Conservation (phyloP, 164 flowering plant genomes). For the Nymphaea colorata region DNA sequence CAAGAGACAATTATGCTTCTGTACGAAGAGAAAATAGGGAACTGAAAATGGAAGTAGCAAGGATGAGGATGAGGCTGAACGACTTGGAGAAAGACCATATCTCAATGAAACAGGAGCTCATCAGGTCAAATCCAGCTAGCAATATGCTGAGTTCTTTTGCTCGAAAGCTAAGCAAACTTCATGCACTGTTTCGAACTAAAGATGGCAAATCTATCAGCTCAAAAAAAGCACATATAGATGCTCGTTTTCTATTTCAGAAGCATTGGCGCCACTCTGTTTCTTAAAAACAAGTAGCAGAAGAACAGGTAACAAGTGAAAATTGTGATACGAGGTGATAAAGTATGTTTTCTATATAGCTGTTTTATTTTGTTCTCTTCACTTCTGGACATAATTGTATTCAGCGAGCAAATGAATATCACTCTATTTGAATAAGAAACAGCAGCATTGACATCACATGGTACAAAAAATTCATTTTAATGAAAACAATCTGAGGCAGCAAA, state of each 20-base stretch:
- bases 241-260: constrained; percentile 58
- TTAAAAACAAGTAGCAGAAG: constrained; percentile 1
- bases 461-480: no score
- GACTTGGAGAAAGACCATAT: constrained; percentile 95
- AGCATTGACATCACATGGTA: no score
- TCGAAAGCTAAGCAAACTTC: constrained; percentile 55
- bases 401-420: no score
- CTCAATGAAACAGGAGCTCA: constrained; percentile 91
- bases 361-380: no score
- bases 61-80: constrained; percentile 97
- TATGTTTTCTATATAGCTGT: no score
- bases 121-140: constrained; percentile 56
- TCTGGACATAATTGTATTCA: no score
- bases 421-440: no score
- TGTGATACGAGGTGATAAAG: no score
- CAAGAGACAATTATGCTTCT: constrained; percentile 93
- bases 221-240: constrained; percentile 40
- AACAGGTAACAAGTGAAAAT: no score
- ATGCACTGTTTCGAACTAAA: constrained; percentile 42
- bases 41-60: constrained; percentile 87
- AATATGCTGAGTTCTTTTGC: constrained; percentile 66
- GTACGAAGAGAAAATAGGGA: constrained; percentile 95
- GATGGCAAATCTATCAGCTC: constrained; percentile 28
- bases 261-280: constrained; percentile 55
- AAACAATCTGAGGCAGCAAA: no score